phyloP scores from a whole-genome alignment of 139 green algal genomes.

The Trebouxia sp. region DNA sequence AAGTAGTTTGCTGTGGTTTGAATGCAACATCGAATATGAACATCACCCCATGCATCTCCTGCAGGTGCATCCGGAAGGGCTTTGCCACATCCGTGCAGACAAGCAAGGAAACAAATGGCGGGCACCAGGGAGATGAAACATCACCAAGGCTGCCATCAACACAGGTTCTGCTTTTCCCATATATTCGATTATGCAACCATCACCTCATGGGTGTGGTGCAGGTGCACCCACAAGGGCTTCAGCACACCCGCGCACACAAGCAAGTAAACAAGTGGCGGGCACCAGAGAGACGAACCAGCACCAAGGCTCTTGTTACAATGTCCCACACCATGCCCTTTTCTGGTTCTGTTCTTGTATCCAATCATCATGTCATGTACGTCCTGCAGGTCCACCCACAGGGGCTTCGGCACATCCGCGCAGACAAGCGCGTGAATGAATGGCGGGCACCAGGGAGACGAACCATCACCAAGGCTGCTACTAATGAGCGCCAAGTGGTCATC shows the following conservation, averaged over 20 bases:
- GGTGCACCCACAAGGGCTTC: conserved; percentile 85
- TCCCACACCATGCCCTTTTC: conserved; percentile 71
- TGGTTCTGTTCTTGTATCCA: no score
- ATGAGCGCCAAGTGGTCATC: conserved; percentile 84
- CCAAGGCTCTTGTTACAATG: conserved; percentile 67
- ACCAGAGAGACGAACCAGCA: conserved; percentile 74
- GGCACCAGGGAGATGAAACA: conserved; percentile 73
- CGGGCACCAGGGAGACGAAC: conserved; percentile 76
- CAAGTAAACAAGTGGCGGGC: conserved; percentile 96
- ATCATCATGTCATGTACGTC: no score
- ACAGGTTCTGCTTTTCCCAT: no score
- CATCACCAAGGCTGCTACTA: conserved; percentile 70
- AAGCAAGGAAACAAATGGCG: conserved; percentile 96
- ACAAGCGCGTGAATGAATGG: conserved; percentile 97
- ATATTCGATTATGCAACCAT: no score
- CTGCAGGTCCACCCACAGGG: conserved; percentile 86
- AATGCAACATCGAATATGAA: no score
- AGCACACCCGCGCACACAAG: conserved; percentile 87
- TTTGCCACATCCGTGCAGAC: conserved; percentile 94
- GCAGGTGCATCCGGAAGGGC: conserved; percentile 85
- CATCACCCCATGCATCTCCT: no score
- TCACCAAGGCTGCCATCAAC: conserved; percentile 75
- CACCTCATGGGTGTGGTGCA: conserved; percentile 33
- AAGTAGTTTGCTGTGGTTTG: no score
- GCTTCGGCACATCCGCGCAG: conserved; percentile 90